phyloP scores from a whole-genome alignment of 1,139 yeast species.

The Diutina ranongensis region DNA sequence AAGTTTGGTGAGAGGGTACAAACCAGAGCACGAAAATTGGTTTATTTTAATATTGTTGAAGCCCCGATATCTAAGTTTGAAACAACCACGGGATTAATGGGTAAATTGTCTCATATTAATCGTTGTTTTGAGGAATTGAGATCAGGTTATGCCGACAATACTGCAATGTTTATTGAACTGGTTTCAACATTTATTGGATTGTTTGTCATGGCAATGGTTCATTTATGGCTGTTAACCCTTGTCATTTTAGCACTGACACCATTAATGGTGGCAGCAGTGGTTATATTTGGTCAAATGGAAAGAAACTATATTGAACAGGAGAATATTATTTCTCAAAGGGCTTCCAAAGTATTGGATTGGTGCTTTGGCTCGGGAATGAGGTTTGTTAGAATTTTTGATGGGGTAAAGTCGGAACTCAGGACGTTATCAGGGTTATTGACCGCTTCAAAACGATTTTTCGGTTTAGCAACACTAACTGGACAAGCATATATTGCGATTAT shows the following conservation, averaged over 20 bases:
- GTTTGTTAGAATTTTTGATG: slow-evolving; percentile 45
- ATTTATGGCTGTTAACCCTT: slow-evolving; percentile 77
- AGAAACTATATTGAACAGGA: slow-evolving; percentile 42
- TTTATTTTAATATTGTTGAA: slow-evolving; percentile 26
- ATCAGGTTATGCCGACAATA: slow-evolving; percentile 55
- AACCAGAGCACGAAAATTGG: slow-evolving; percentile 34
- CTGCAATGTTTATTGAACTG: slow-evolving; percentile 46
- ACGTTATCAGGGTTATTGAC: slow-evolving; percentile 30
- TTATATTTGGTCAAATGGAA: slow-evolving; percentile 40
- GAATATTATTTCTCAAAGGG: slow-evolving; percentile 41
- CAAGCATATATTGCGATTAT: slow-evolving; percentile 49
- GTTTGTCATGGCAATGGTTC: slow-evolving; percentile 55
- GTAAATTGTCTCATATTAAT: slow-evolving; percentile 53
- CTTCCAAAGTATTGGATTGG: slow-evolving; percentile 64
- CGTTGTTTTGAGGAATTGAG: slow-evolving; percentile 74
- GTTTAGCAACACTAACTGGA: slow-evolving; percentile 34
- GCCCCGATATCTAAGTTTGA: slow-evolving; percentile 53
- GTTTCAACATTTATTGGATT: slow-evolving; percentile 42
- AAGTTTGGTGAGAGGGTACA: slow-evolving; percentile 65
- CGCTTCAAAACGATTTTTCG: slow-evolving; percentile 36
- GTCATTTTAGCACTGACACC: slow-evolving; percentile 68
- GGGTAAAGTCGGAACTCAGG: slow-evolving; percentile 39
- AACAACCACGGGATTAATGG: slow-evolving; percentile 37
- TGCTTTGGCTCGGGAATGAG: slow-evolving; percentile 46
- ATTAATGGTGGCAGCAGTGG: slow-evolving; percentile 39